These are phyloP conservation scores for Fusarium beomiforme DNA, from an alignment of 2,329 filamentous ascomycete genomes.

Conservation along the genomic window DNA sequence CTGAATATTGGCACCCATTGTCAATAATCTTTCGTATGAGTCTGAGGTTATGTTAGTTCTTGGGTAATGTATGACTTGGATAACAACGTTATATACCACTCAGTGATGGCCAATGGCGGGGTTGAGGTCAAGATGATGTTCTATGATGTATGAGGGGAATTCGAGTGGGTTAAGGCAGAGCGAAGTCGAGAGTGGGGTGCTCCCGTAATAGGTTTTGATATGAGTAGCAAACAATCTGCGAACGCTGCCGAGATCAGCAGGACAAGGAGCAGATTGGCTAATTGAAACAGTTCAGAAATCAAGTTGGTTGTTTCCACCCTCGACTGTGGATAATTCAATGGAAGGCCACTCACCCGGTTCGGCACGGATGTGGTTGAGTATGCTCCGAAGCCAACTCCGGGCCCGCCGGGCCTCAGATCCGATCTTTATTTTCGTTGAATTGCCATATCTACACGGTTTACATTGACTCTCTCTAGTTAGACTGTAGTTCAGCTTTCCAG, in stretches of 20 bases:
- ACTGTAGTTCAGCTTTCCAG: background rate
- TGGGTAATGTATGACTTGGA: background rate
- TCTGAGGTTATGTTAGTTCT: background rate
- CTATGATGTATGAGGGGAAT: conserved; percentile 24
- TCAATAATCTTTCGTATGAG: background rate
- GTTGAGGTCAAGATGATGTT: conserved; percentile 22
- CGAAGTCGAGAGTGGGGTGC: conserved; percentile 7
- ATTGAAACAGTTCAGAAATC: background rate
- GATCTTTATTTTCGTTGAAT: conserved; percentile 6
- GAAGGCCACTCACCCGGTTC: conserved; percentile 10
- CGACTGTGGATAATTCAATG: conserved; percentile 8
- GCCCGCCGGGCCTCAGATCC: conserved; percentile 39
- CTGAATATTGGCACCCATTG: conserved; percentile 53
- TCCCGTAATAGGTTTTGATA: background rate
- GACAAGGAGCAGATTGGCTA: background rate
- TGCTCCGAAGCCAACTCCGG: conserved; percentile 25
- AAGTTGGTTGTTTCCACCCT: background rate
- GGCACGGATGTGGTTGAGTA: conserved; percentile 15
- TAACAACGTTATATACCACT: background rate
- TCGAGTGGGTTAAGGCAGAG: conserved; percentile 12
- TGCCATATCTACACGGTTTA: background rate
- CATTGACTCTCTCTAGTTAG: background rate
- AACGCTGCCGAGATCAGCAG: background rate
- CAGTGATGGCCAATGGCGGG: conserved; percentile 13
- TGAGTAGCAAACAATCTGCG: background rate